Percentiles rank a stretch among this genome's conserved stretches.
Conservation (phyloP, 208 protist genomes). For the Spongospora subterranea region DNA sequence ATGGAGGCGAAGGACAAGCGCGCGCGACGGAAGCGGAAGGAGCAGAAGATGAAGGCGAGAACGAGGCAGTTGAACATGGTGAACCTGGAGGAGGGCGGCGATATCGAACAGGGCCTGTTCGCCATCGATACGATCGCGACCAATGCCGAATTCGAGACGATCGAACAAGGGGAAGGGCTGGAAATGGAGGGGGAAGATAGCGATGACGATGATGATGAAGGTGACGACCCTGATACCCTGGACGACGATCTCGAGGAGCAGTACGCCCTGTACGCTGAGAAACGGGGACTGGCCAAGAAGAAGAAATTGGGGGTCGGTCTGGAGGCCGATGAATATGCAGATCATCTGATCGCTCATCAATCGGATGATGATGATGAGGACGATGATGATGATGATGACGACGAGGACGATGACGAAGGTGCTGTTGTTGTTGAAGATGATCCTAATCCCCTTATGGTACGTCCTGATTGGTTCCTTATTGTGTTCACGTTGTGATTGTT, state of each 20-base stretch:
- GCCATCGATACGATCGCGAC: background rate
- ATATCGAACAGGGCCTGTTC: slow-evolving; percentile 4
- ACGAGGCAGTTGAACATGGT: slow-evolving; percentile 21
- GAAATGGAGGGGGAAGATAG: background rate
- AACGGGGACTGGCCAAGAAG: background rate
- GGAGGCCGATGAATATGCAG: background rate
- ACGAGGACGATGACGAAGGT: too few relatives aligned
- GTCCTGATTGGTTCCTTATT: too few relatives aligned
- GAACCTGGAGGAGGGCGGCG: background rate
- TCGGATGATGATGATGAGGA: background rate
- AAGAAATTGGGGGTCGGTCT: background rate
- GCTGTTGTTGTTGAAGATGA: background rate
- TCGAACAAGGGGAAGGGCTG: background rate
- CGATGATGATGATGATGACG: background rate
- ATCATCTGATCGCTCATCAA: background rate
- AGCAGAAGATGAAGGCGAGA: slow-evolving; percentile 46
- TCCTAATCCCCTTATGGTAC: background rate
- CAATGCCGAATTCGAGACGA: background rate
- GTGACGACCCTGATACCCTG: background rate
- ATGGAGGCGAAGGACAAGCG: background rate
- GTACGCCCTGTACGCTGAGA: background rate
- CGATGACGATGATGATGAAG: background rate
- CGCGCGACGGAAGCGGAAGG: background rate
- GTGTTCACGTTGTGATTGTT: too few relatives aligned
- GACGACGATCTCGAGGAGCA: slow-evolving; percentile 44